Percentiles rank a stretch among this genome's conserved stretches.
Evolutionary conservation across 495 filamentous ascomycete genomes (phyloP).

Genomic region (Glonium stellatum): DNA sequence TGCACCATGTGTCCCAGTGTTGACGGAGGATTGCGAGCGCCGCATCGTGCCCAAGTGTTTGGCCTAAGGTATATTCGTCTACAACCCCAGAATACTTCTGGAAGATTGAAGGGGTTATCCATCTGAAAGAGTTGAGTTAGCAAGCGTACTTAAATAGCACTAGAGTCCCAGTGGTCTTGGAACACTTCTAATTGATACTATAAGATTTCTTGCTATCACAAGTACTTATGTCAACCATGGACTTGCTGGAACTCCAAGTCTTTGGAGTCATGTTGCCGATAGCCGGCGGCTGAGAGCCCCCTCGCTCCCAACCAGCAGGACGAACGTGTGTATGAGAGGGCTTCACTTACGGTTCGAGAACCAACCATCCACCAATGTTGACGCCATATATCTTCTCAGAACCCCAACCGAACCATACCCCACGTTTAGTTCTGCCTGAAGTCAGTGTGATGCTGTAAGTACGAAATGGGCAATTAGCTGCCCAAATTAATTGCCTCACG

Average conservation of each 20-base stretch:
- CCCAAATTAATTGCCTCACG: too few species aligned
- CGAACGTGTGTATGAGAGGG: not conserved
- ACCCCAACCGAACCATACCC: slow-evolving; percentile 29
- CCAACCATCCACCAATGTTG: slow-evolving; percentile 43
- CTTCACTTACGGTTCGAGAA: slow-evolving; percentile 38
- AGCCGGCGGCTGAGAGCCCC: too few species aligned
- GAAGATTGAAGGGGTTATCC: slow-evolving; percentile 42
- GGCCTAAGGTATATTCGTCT: slow-evolving; percentile 38
- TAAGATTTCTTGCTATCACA: too few species aligned
- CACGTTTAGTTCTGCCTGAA: slow-evolving; percentile 10
- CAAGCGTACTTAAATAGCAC: not conserved
- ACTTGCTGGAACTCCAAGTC: too few species aligned
- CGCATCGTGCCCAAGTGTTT: slow-evolving; percentile 30
- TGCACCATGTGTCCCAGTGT: slow-evolving; percentile 39
- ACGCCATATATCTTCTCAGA: slow-evolving; percentile 38
- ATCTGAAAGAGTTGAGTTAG: slow-evolving; percentile 25
- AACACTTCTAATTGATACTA: too few species aligned
- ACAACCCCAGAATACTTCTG: slow-evolving; percentile 31
- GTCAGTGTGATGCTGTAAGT: not conserved
- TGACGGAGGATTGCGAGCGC: slow-evolving; percentile 34
- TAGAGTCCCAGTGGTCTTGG: too few species aligned
- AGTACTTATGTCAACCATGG: too few species aligned
- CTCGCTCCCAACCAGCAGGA: too few species aligned
- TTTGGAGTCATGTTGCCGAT: too few species aligned
- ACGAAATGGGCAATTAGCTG: too few species aligned